phyloP scores from a whole-genome alignment of 2,329 filamentous ascomycete species.

The Penicillium crustosum region DNA sequence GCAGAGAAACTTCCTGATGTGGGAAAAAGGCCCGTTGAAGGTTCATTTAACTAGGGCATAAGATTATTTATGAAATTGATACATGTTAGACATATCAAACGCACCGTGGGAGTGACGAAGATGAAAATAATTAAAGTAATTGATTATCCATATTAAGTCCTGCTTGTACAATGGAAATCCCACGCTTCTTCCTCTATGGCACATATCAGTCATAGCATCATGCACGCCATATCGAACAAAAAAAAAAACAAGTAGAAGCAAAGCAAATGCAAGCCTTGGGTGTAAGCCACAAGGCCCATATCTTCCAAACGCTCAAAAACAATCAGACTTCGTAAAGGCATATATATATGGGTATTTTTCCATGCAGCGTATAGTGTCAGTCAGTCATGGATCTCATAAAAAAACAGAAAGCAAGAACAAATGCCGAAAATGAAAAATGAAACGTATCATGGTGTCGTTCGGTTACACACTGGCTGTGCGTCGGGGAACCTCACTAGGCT shows the following conservation, averaged over 20 bases:
- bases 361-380: constrained; percentile 12
- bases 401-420: not conserved
- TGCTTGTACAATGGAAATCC: constrained; percentile 10
- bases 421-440: not conserved
- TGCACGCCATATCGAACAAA: constrained; percentile 4
- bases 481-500: constrained; percentile 56
- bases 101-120: not conserved
- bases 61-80: not conserved
- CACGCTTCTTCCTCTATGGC: not conserved
- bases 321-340: constrained; percentile 4
- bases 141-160: constrained; percentile 10
- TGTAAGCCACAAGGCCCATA: not conserved
- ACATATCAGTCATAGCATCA: constrained; percentile 9
- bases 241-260: constrained; percentile 7
- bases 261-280: constrained; percentile 12
- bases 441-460: constrained; percentile 11
- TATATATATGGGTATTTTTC: constrained; percentile 12
- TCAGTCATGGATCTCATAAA: constrained; percentile 15
- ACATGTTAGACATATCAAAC: not conserved
- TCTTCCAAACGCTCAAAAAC: constrained; percentile 3
- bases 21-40: no score
- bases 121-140: not conserved
- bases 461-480: constrained; percentile 47
- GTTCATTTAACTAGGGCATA: constrained; percentile 30
- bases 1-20: no score